These are phyloP conservation scores for Austroboletus novae-zelandiae DNA, from an alignment of 1,284 basidiomycete genomes.

Conservation along the genomic window DNA sequence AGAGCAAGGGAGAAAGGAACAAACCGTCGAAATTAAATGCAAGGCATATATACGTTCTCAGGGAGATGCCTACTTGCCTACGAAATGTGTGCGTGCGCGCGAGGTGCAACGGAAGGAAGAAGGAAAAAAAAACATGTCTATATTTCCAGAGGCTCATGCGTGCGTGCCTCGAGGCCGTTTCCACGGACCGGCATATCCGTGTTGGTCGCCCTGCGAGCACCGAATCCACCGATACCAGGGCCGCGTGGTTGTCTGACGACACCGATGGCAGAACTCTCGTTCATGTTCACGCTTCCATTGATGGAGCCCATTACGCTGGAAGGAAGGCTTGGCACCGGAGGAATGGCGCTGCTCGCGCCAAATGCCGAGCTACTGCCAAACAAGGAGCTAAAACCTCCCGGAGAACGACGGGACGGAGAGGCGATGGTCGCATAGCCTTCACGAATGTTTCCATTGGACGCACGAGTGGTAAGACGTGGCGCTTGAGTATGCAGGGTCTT, in stretches of 20 bases:
- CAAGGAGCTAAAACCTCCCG: conserved; percentile 65
- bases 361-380: conserved; percentile 44
- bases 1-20: conserved; percentile 1
- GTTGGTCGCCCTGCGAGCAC: conserved; percentile 52
- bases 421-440: conserved; percentile 89
- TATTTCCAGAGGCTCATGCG: conserved; percentile 81
- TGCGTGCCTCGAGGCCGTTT: conserved; percentile 70
- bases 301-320: conserved; percentile 47
- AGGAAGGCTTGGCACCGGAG: conserved; percentile 77
- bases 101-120: background rate
- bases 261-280: conserved; percentile 45
- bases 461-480: conserved; percentile 76
- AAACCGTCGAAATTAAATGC: conserved; percentile 19
- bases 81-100: background rate
- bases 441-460: conserved; percentile 88
- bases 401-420: conserved; percentile 71
- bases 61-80: conserved; percentile 24
- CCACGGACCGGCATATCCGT: conserved; percentile 58
- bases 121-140: conserved; percentile 34
- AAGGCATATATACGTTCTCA: conserved; percentile 21
- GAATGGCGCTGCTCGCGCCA: conserved; percentile 44
- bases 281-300: conserved; percentile 34
- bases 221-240: conserved; percentile 70
- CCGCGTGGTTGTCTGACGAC: conserved; percentile 81
- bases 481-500: conserved; percentile 80